These are phyloP conservation scores for Favolaschia claudopus DNA, from an alignment of 768 basidiomycete genomes.

Conservation along the genomic window DNA sequence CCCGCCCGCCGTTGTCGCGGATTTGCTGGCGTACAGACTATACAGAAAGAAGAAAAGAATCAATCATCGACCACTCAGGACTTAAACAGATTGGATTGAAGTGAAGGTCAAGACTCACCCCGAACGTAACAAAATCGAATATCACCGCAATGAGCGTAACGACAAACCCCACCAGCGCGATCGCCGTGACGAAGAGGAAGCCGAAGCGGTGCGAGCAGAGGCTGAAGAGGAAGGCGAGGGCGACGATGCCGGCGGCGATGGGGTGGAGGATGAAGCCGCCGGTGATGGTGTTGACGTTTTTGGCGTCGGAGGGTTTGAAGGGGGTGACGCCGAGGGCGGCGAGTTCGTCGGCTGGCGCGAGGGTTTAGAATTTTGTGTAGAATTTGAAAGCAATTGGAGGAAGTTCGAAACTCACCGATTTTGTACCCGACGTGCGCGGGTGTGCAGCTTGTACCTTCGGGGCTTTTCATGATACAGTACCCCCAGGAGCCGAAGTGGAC, in stretches of 20 bases:
- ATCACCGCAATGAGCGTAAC: slow-evolving; percentile 21
- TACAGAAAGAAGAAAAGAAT: no score
- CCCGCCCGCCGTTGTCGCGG: slow-evolving; percentile 8
- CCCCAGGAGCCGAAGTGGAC: slow-evolving; percentile 27
- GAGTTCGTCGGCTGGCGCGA: slow-evolving; percentile 10
- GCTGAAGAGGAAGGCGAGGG: slow-evolving; percentile 56
- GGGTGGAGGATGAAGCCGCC: slow-evolving; percentile 63
- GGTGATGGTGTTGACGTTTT: slow-evolving; percentile 58
- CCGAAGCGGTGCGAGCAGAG: slow-evolving; percentile 42
- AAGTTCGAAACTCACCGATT: slow-evolving; percentile 14
- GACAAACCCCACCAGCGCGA: slow-evolving; percentile 27
- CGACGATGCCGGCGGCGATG: slow-evolving; percentile 56
- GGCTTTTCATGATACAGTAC: slow-evolving; percentile 19
- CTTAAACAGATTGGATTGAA: background rate
- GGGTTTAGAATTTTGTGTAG: no score
- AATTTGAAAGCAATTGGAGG: background rate
- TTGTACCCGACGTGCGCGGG: slow-evolving; percentile 24
- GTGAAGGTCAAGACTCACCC: slow-evolving; percentile 17
- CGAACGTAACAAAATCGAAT: slow-evolving; percentile 27
- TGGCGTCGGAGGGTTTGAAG: slow-evolving; percentile 32
- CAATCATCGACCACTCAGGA: background rate
- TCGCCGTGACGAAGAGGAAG: slow-evolving; percentile 22
- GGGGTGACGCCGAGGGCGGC: slow-evolving; percentile 17
- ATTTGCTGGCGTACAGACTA: slow-evolving; percentile 23
- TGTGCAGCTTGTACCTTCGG: slow-evolving; percentile 20